phyloP scores from a whole-genome alignment of 139 green algal species.

The Haematococcus lacustris region DNA sequence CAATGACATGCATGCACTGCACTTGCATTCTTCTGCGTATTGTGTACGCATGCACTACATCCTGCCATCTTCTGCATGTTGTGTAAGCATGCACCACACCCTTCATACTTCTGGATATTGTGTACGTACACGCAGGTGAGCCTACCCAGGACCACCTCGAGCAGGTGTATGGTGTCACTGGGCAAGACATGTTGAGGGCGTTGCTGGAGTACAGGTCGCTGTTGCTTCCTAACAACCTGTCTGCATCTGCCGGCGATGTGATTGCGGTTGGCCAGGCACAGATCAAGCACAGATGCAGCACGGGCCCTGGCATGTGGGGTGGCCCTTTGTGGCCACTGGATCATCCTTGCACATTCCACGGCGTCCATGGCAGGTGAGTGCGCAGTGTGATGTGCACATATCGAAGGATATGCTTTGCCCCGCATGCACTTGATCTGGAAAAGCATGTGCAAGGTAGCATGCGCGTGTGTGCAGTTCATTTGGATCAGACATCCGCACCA shows the following conservation, averaged over 20 bases:
- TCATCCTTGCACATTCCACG: constrained; percentile 1
- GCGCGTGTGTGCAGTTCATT: not conserved
- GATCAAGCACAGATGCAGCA: constrained; percentile 6
- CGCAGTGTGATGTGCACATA: not conserved
- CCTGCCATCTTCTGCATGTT: too few relatives aligned
- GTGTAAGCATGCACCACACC: too few relatives aligned
- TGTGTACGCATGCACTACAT: too few relatives aligned
- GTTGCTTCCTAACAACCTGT: not conserved
- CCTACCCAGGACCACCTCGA: not conserved
- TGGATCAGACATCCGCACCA: not conserved
- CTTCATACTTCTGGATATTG: not conserved
- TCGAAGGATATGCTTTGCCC: too few relatives aligned
- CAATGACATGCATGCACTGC: too few relatives aligned
- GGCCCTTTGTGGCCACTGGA: constrained; percentile 2
- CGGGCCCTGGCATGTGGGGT: constrained; percentile 1
- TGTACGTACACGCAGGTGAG: not conserved
- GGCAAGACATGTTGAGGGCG: not conserved
- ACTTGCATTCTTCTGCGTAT: too few relatives aligned
- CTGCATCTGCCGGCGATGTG: not conserved
- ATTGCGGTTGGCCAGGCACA: not conserved
- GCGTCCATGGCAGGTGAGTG: not conserved
- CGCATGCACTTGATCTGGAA: not conserved
- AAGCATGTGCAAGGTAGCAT: not conserved
- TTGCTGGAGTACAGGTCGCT: not conserved
- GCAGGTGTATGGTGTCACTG: not conserved